phyloP scores from a whole-genome alignment of 257 asterid genomes.

The Paulownia fortunei region DNA sequence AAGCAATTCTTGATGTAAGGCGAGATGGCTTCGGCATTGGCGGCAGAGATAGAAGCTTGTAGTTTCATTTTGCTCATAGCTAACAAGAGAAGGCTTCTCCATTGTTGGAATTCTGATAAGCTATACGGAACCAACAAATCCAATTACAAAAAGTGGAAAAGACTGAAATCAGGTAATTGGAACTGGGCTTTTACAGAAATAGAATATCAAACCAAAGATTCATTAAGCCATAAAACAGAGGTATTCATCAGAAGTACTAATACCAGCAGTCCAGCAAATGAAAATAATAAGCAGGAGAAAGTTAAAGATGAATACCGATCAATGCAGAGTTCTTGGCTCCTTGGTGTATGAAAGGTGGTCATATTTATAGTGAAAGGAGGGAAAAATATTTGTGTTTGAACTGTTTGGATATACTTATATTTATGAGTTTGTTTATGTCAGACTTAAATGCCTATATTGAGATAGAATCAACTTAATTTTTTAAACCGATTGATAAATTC shows the following conservation, averaged over 20 bases:
- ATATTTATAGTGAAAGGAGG: background rate
- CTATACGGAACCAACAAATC: background rate
- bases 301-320: background rate
- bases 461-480: slow-evolving; percentile 17
- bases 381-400: background rate
- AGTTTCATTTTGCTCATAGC: slow-evolving; percentile 11
- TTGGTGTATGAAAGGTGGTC: background rate
- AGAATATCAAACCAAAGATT: background rate
- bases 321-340: background rate
- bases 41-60: slow-evolving; percentile 21
- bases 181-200: background rate
- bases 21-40: slow-evolving; percentile 24
- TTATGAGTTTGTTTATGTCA: background rate
- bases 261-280: background rate
- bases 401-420: background rate
- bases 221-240: too few relatives aligned
- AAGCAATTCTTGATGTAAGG: slow-evolving; percentile 18
- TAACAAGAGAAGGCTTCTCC: slow-evolving; percentile 19
- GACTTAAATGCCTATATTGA: background rate
- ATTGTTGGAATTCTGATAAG: background rate
- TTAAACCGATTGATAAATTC: background rate
- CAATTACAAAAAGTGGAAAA: background rate
- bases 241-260: too few relatives aligned
- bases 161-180: background rate
- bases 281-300: background rate